A percentile compares a stretch with the other conserved stretches of the same genome.
phyloP scores from a whole-genome alignment of 257 asterid species.

The Solanum paucissectum region DNA sequence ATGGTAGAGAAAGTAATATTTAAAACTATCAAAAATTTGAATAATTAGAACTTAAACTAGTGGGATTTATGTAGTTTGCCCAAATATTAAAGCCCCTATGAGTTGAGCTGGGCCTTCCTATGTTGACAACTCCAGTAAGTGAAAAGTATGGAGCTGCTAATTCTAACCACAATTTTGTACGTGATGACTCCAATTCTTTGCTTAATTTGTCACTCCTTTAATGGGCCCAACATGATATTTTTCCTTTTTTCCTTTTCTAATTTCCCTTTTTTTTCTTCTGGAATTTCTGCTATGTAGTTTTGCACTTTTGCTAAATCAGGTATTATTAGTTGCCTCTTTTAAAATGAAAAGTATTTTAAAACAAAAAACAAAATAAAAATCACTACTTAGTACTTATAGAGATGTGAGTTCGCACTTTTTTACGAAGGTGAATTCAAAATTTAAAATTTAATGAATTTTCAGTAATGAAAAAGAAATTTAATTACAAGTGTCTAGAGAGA shows the following conservation, averaged over 20 bases:
- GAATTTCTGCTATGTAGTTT: not conserved
- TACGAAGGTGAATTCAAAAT: too few species aligned
- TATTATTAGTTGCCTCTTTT: not conserved
- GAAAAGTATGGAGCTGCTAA: not conserved
- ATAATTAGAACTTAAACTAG: too few species aligned
- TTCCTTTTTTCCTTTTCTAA: not conserved
- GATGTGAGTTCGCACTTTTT: rapidly evolving
- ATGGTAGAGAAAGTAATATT: too few species aligned
- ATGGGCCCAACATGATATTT: not conserved
- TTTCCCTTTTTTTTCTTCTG: not conserved
- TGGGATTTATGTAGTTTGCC: too few species aligned
- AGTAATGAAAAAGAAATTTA: too few species aligned
- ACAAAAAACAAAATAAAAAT: not conserved
- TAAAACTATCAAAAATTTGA: too few species aligned
- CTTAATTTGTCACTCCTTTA: not conserved
- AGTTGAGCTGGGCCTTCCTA: not conserved
- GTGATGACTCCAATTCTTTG: not conserved
- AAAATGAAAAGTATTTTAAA: not conserved
- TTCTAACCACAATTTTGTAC: not conserved
- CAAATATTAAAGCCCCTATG: not conserved
- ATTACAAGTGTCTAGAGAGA: not conserved
- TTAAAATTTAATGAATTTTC: too few species aligned
- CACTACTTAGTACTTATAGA: not conserved
- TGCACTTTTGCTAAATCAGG: not conserved
- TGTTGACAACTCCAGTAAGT: not conserved